Evolutionary conservation across 768 basidiomycete genomes (phyloP).

Genomic region (Infundibulicybe gibba): DNA sequence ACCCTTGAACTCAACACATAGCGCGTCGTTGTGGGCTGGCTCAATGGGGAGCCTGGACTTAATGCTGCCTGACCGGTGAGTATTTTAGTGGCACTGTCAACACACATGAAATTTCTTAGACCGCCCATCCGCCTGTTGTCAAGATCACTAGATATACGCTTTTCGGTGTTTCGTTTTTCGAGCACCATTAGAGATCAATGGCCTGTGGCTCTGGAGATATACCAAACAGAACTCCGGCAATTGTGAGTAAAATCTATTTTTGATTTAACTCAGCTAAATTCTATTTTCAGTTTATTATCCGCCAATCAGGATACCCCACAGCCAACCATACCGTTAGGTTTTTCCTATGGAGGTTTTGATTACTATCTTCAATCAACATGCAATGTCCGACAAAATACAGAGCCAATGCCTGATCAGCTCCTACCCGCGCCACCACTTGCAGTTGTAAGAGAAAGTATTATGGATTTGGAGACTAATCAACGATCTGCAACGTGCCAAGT

Average conservation of each 20-base stretch:
- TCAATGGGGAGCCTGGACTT: constrained; percentile 38
- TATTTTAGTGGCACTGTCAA: background rate
- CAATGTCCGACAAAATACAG: constrained; percentile 43
- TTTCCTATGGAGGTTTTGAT: constrained; percentile 28
- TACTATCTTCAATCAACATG: constrained; percentile 46
- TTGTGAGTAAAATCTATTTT: constrained; percentile 34
- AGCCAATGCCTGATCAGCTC: constrained; percentile 12
- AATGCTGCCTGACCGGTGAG: constrained; percentile 56
- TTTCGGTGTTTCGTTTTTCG: constrained; percentile 35
- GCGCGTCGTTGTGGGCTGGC: constrained; percentile 26
- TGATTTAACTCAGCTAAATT: background rate
- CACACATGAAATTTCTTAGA: background rate
- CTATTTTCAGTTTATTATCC: constrained; percentile 28
- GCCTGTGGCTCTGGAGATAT: constrained; percentile 39
- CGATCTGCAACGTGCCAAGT: constrained; percentile 55
- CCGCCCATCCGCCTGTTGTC: too few relatives aligned
- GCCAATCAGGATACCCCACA: constrained; percentile 23
- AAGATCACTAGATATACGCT: constrained; percentile 57
- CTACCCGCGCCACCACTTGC: constrained; percentile 5
- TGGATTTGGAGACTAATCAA: constrained; percentile 54
- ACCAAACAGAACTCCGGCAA: constrained; percentile 30
- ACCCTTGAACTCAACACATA: constrained; percentile 3
- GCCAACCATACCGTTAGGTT: constrained; percentile 43
- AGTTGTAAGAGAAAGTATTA: constrained; percentile 40
- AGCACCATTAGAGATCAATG: constrained; percentile 22